phyloP scores from a whole-genome alignment of 1,284 basidiomycete genomes.

The Melampsora larici-populina region DNA sequence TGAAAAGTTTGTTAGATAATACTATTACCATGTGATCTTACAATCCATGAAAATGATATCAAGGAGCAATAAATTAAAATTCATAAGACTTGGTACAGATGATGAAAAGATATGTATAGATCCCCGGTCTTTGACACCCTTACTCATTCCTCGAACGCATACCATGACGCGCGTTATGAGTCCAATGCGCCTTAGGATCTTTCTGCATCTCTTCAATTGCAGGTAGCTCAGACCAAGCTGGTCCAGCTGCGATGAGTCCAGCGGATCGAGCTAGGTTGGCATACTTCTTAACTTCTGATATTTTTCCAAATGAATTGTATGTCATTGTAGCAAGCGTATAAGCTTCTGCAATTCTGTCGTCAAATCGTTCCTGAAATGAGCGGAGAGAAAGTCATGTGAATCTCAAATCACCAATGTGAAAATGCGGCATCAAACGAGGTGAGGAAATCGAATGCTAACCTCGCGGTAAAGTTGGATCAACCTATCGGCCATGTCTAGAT shows the following conservation, averaged over 20 bases:
- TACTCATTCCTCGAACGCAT: too few relatives aligned
- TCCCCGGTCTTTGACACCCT: too few relatives aligned
- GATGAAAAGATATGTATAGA: too few relatives aligned
- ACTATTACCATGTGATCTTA: too few relatives aligned
- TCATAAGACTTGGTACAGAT: too few relatives aligned
- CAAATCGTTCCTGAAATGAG: conserved; percentile 14
- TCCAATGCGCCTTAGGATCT: not conserved
- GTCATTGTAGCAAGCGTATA: conserved; percentile 22
- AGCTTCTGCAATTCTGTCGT: conserved; percentile 31
- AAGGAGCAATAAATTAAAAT: too few relatives aligned
- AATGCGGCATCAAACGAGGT: not conserved
- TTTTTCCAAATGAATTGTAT: conserved; percentile 33
- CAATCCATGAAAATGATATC: too few relatives aligned
- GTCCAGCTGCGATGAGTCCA: conserved; percentile 14
- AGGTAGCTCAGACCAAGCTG: conserved; percentile 1
- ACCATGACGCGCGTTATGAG: not conserved
- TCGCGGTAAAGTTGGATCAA: conserved; percentile 16
- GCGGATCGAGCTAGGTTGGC: conserved; percentile 10
- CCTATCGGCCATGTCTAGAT: conserved; percentile 18
- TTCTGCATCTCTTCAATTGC: not conserved
- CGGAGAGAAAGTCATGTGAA: not conserved
- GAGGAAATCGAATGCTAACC: not conserved
- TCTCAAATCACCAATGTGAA: not conserved
- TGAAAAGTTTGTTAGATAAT: too few relatives aligned
- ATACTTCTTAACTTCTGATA: not conserved